Evolutionary conservation across 164 flowering plant genomes (phyloP), one percentile per base, ranked within the genome.

Genomic region (Cinnamomum chago): DNA sequence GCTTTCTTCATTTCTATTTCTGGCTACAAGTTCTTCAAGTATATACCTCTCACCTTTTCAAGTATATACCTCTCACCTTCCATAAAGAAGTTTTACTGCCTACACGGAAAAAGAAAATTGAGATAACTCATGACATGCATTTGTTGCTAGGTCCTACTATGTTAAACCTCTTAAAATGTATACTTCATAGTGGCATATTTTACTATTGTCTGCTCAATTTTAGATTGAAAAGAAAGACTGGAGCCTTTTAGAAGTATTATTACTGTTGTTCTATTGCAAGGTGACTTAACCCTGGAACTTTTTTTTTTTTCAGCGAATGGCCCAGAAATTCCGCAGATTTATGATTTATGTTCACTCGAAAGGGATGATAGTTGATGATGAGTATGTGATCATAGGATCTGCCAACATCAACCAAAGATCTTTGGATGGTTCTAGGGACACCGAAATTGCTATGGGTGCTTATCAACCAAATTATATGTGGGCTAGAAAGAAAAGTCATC

Each of bases 401-500:
- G 96, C 96, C 62, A 91, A 91, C 78, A 90, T 91, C 23, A 91
- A 91, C 80, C 92, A 90, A 75, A 83, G 96, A 79, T 91, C 94
- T 20, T 67, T 91, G 85, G 94, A 83, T 67, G 94, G 96, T 77
- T 86, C 94, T 73, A 85, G 94, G 76, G 96, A 91, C 84, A 91
- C 92, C 0, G 95, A 90, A 82, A 90, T 90, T 62, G 93, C 97
- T 1, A 92, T 89, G 92, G 95, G 97, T 23, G 89, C 92, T 70
- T 92, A 90, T 80, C 95, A 90, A 78, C 93, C 95, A 25, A 67
- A 79, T 15, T 76, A 87, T 72, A 84, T 88, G 55, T 92, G 95
- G 97, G 86, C 85, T 27, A 65, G 72, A 66, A 83, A 81, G 78
- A 52, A 81, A 40, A 40, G 66, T 58, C 90, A 84, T 74, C 97